A percentile compares a stretch with the other conserved stretches of the same genome.
These are phyloP conservation scores for Paradendryphiella salina DNA, from an alignment of 2,329 filamentous ascomycete genomes.

Conservation along the genomic window DNA sequence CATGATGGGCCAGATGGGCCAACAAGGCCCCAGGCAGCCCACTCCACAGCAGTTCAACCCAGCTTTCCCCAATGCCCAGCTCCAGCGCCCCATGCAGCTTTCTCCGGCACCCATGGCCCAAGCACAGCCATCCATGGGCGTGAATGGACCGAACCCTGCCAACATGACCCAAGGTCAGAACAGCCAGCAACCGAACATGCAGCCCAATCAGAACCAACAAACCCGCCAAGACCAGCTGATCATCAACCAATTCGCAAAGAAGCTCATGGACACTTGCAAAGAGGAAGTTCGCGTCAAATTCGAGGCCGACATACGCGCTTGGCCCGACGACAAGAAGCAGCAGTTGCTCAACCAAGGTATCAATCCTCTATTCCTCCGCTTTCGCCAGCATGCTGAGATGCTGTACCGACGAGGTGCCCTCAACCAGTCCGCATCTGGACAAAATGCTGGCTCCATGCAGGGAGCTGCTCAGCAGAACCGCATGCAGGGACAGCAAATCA, in stretches of 20 bases:
- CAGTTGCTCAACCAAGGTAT: slow-evolving; percentile 51
- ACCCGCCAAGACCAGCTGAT: slow-evolving; percentile 29
- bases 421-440: slow-evolving; percentile 18
- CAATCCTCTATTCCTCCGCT: slow-evolving; percentile 56
- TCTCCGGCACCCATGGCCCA: slow-evolving; percentile 52
- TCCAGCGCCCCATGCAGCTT: slow-evolving; percentile 56
- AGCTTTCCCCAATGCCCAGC: slow-evolving; percentile 53
- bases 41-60: slow-evolving; percentile 50
- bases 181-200: slow-evolving; percentile 40
- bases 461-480: slow-evolving; percentile 31
- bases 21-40: slow-evolving; percentile 43
- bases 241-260: slow-evolving; percentile 53
- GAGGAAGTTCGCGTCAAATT: slow-evolving; percentile 55
- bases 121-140: slow-evolving; percentile 38
- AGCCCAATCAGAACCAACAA: slow-evolving; percentile 28
- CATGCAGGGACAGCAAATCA: slow-evolving; percentile 35
- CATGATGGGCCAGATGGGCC: slow-evolving; percentile 44
- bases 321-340: slow-evolving; percentile 54
- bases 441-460: slow-evolving; percentile 44
- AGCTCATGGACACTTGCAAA: slow-evolving; percentile 53
- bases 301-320: slow-evolving; percentile 47
- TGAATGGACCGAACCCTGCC: slow-evolving; percentile 30
- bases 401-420: slow-evolving; percentile 32
- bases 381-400: slow-evolving; percentile 54
- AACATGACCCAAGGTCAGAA: slow-evolving; percentile 31